Percentiles rank a stretch among this genome's conserved stretches.
These are phyloP conservation scores for Desmodesmus armatus DNA, from an alignment of 139 green algal species.

Conservation along the genomic window DNA sequence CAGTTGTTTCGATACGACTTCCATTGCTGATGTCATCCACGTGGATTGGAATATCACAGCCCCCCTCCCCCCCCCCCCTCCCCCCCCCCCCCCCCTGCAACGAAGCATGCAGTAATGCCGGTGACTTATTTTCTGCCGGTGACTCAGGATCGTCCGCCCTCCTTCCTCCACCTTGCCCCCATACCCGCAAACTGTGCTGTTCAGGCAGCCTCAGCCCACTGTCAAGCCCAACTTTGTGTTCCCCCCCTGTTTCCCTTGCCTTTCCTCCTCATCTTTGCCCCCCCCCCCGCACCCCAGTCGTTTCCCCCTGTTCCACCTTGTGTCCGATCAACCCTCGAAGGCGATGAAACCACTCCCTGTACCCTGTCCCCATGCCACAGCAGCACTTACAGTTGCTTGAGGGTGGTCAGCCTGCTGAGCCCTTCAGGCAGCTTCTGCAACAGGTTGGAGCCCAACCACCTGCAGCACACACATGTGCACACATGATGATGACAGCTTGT, in stretches of 20 bases:
- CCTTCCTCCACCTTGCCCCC: too few species aligned
- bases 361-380: neutral
- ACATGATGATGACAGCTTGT: neutral
- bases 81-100: too few species aligned
- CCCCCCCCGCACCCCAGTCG: neutral
- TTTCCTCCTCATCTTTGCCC: neutral
- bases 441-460: conserved; percentile 48
- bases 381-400: conserved; percentile 43
- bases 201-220: too few species aligned
- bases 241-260: neutral
- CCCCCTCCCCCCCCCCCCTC: too few species aligned
- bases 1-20: neutral
- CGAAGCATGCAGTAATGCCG: too few species aligned
- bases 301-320: neutral
- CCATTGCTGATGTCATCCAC: neutral
- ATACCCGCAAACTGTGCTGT: too few species aligned
- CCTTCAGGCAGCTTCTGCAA: conserved; percentile 24
- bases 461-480: neutral
- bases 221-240: neutral
- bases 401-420: neutral
- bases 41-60: neutral
- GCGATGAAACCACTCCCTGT: too few species aligned
- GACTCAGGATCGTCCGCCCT: too few species aligned
- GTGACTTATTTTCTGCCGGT: too few species aligned
- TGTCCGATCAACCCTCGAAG: too few species aligned